Percentiles rank a stretch among this genome's conserved stretches.
phyloP scores from a whole-genome alignment of 1,284 basidiomycete species.

The Spongispora temasekensis region DNA sequence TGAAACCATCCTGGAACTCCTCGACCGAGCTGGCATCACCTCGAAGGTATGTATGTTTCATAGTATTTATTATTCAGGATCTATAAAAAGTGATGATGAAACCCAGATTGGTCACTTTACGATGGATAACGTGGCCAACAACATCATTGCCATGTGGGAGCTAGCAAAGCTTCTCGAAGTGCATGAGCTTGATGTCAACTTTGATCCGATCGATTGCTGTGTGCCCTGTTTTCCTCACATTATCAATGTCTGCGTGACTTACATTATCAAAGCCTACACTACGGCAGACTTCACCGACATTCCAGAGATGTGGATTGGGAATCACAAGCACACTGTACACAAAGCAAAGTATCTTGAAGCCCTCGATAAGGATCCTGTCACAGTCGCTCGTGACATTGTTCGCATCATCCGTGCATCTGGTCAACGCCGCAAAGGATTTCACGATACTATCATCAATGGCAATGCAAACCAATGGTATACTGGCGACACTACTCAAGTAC shows the following conservation, averaged over 20 bases:
- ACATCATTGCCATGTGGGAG: neutral
- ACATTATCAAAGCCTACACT: too few species aligned
- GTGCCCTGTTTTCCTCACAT: too few species aligned
- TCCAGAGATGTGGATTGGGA: neutral
- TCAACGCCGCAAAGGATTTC: neutral
- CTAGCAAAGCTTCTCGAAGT: too few species aligned
- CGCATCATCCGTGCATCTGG: neutral
- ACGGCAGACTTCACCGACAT: neutral
- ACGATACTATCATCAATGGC: neutral
- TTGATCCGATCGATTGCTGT: too few species aligned
- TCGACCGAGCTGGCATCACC: neutral
- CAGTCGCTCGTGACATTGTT: neutral
- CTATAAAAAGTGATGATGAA: neutral
- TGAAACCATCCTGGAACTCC: neutral
- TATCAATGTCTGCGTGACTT: too few species aligned
- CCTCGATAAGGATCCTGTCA: neutral
- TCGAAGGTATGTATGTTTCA: neutral
- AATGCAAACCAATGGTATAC: neutral
- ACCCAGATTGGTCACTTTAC: too few species aligned
- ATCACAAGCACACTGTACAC: neutral
- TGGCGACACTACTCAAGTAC: neutral
- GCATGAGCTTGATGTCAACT: neutral
- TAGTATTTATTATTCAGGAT: neutral
- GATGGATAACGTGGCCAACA: too few species aligned
- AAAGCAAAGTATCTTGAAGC: neutral